These are phyloP conservation scores for Neurospora intermedia DNA, from an alignment of 495 filamentous ascomycete species.

Conservation along the genomic window DNA sequence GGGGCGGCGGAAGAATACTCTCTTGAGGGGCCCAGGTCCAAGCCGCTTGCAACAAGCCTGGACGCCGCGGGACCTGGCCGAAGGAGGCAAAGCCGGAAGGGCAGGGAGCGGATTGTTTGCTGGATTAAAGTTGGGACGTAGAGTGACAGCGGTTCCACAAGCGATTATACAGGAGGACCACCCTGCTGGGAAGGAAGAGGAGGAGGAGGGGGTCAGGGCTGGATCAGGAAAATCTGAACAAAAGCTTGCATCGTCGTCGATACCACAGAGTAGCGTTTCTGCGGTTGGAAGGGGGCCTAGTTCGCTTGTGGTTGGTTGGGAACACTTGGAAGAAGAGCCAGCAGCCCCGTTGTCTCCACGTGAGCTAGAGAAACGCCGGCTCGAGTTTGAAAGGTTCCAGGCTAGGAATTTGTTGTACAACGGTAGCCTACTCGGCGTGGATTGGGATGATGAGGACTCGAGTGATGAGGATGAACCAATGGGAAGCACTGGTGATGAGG, in stretches of 20 bases:
- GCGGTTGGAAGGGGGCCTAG: not conserved
- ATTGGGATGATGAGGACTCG: not conserved
- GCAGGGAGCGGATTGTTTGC: not conserved
- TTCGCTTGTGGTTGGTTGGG: not conserved
- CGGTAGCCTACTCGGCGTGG: not conserved
- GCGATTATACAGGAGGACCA: not conserved
- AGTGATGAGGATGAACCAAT: not conserved
- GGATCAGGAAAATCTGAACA: not conserved
- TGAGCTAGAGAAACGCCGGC: not conserved
- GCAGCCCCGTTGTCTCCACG: not conserved
- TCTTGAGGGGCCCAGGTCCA: not conserved
- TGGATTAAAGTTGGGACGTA: not conserved
- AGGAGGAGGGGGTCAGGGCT: not conserved
- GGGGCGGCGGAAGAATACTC: not conserved
- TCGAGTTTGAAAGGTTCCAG: not conserved
- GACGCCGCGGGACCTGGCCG: not conserved
- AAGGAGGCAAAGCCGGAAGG: not conserved
- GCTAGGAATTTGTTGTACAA: not conserved
- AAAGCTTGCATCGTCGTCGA: not conserved
- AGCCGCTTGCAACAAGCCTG: not conserved
- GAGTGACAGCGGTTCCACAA: not conserved
- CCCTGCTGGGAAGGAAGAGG: not conserved
- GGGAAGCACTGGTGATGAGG: not conserved
- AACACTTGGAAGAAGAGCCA: not conserved
- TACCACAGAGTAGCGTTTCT: not conserved